Evolutionary conservation across 2,329 filamentous ascomycete genomes (phyloP).

Genomic region (Exserohilum rostratum): DNA sequence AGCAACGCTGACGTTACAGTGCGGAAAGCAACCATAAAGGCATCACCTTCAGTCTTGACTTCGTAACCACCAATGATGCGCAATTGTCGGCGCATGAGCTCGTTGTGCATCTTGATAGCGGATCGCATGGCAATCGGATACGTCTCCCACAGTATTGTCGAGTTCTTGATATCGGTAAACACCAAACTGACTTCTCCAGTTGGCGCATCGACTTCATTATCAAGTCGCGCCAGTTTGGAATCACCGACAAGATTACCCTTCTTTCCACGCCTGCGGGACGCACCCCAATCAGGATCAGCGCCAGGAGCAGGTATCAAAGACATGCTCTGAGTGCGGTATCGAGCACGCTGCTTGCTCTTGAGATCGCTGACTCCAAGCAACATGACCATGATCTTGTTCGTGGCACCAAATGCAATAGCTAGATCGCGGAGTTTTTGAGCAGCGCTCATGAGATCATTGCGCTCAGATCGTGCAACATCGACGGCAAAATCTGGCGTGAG

Average conservation of each 20-base stretch:
- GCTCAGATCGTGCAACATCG: slow-evolving; percentile 86
- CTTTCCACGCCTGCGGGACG: slow-evolving; percentile 65
- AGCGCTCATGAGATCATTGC: slow-evolving; percentile 89
- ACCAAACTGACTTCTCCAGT: slow-evolving; percentile 90
- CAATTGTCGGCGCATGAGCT: slow-evolving; percentile 91
- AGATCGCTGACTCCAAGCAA: slow-evolving; percentile 92
- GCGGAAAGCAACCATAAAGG: slow-evolving; percentile 98
- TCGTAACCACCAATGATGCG: slow-evolving; percentile 95
- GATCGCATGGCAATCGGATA: slow-evolving; percentile 95
- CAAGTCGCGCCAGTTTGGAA: slow-evolving; percentile 83
- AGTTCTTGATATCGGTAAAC: slow-evolving; percentile 99
- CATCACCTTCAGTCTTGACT: slow-evolving; percentile 99
- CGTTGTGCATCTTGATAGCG: slow-evolving; percentile 96
- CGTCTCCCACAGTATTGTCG: slow-evolving; percentile 93
- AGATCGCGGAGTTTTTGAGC: slow-evolving; percentile 93
- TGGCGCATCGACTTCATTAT: slow-evolving; percentile 88
- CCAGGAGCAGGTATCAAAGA: slow-evolving; percentile 76
- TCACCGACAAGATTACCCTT: slow-evolving; percentile 70
- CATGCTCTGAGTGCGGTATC: slow-evolving; percentile 80
- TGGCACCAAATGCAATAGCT: slow-evolving; percentile 93
- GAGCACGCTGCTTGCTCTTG: slow-evolving; percentile 79
- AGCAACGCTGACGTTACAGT: slow-evolving; percentile 92
- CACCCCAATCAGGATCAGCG: slow-evolving; percentile 72
- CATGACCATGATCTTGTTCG: slow-evolving; percentile 98
- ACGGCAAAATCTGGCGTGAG: slow-evolving; percentile 87